Evolutionary conservation across 805 yeast genomes (phyloP), one percentile per base, ranked within the genome.

Genomic region (Peterozyma xylosa): DNA sequence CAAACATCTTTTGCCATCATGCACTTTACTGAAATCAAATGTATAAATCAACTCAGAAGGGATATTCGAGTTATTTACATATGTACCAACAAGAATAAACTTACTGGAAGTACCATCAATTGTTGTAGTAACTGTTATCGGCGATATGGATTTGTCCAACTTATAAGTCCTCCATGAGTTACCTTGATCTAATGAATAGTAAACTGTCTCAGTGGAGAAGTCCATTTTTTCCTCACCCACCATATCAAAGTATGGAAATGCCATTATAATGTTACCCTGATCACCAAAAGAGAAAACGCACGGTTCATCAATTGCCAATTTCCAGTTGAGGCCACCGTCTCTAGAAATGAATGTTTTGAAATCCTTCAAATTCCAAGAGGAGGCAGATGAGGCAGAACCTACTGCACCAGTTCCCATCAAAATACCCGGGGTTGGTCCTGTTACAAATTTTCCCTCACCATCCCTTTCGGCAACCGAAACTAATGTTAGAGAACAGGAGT

Each of bases 261-360:
- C 86, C 83, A 2, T 83, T 14, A 86, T 72, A 10, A 87, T 59
- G 53, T 86, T 84, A 32, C 96, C 96, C 46, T 74, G 76, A 59
- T 87, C 95, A 39, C 91, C 95, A 63, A 78, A 80, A 1, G 79
- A 70, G 48, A 74, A 77, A 3, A 68, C 48, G 34, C 76, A 67
- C 2, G 86, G 75, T 37, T 68, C 72, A 21, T 76, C 75, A 11
- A 78, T 52, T 1, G 79, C 74, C 44, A 66, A 57, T 27, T 62
- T 60, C 96, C 96, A 87, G 0, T 82, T 65, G n/a, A 68, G 54
- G 27, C 96, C 96, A 21, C 86, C 89, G 63, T 87, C 88, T 45
- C 82, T 65, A 0, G 95, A 83, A 7, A 86, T 56, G 56, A 68
- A 88, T 1, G 93, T 78, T 11, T 51, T 34, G 34, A 48, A 43